These are phyloP conservation scores for Ceratocystis smalleyi DNA, from an alignment of 2,329 filamentous ascomycete species.

Conservation along the genomic window DNA sequence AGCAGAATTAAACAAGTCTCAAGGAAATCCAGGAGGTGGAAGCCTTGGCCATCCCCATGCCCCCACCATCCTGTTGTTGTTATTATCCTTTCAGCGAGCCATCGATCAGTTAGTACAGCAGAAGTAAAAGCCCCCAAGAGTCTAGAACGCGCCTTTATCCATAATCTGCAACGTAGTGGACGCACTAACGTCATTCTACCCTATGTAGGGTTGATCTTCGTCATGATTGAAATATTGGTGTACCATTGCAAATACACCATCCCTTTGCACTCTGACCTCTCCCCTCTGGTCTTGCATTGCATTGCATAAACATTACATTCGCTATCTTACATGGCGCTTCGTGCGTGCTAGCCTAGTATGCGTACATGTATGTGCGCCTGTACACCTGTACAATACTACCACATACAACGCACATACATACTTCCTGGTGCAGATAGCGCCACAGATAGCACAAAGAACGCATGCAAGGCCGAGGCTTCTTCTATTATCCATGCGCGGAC, in stretches of 20 bases:
- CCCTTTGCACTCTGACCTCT: background rate
- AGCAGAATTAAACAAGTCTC: no score
- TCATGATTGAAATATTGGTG: background rate
- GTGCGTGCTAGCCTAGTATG: no score
- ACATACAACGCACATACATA: background rate
- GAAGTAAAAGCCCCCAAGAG: background rate
- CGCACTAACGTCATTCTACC: background rate
- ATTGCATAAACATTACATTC: background rate
- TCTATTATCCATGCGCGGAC: no score
- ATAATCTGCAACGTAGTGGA: background rate
- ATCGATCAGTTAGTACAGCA: background rate
- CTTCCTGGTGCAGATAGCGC: background rate
- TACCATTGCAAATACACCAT: no score
- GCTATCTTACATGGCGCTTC: background rate
- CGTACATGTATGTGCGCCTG: background rate
- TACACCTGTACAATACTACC: background rate
- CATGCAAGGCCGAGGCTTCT: no score
- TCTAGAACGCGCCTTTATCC: slow-evolving; percentile 9
- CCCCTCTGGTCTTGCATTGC: background rate
- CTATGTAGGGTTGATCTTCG: slow-evolving; percentile 4
- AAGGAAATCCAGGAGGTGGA: no score
- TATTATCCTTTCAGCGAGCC: background rate
- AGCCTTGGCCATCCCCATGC: no score
- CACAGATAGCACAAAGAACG: background rate
- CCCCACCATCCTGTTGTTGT: no score